phyloP scores from a whole-genome alignment of 2,329 filamentous ascomycete genomes.

The Diaporthe sp. region DNA sequence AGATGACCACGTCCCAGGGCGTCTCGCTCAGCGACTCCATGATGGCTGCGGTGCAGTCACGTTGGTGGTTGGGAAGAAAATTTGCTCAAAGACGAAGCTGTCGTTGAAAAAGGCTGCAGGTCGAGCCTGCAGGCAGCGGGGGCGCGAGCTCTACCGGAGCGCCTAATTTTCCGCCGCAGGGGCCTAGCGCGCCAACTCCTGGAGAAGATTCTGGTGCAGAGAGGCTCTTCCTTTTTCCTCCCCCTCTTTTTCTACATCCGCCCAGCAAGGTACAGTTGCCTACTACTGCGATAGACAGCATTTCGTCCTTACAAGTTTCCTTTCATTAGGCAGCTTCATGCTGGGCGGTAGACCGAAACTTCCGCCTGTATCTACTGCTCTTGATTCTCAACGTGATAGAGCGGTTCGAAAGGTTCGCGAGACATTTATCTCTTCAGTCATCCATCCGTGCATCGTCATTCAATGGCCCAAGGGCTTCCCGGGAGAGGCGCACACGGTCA shows the following conservation, averaged over 20 bases:
- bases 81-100: background rate
- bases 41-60: conserved; percentile 36
- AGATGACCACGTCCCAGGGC: conserved; percentile 82
- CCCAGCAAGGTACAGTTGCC: conserved; percentile 49
- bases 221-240: background rate
- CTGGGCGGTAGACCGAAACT: conserved; percentile 71
- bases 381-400: conserved; percentile 78
- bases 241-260: conserved; percentile 48
- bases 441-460: background rate
- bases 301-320: conserved; percentile 49
- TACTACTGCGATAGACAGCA: conserved; percentile 45
- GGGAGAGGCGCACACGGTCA: background rate
- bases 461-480: background rate
- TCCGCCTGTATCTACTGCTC: conserved; percentile 89
- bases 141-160: conserved; percentile 30
- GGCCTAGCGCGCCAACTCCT: background rate
- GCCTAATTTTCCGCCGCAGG: conserved; percentile 18
- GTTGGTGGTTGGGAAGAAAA: conserved; percentile 24
- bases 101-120: conserved; percentile 35
- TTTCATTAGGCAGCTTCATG: conserved; percentile 66
- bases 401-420: conserved; percentile 78
- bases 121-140: conserved; percentile 26
- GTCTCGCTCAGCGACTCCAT: conserved; percentile 83
- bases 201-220: conserved; percentile 39
- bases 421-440: background rate